Percentiles rank a stretch among this genome's conserved stretches.
These are phyloP conservation scores for Phytophthora nicotianae DNA, from an alignment of 352 stramenopile genomes.

Conservation along the genomic window DNA sequence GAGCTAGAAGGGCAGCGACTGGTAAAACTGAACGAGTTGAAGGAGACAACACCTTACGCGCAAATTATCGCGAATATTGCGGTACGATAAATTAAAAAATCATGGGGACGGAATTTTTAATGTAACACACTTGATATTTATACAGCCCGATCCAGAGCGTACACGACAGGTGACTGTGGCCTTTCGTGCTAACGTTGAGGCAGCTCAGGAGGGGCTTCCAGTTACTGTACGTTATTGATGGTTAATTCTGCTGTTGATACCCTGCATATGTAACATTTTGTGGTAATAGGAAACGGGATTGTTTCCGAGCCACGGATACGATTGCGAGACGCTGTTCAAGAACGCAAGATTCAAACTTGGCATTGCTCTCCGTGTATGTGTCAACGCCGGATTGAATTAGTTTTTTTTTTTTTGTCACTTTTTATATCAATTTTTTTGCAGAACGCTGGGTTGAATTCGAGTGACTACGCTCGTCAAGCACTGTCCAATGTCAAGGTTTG, in stretches of 20 bases:
- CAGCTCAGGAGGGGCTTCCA: constrained; percentile 56
- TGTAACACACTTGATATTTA: constrained; percentile 1
- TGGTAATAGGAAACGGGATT: constrained; percentile 65
- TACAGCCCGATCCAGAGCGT: constrained; percentile 65
- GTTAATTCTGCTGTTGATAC: too few relatives aligned
- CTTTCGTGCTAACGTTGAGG: constrained; percentile 71
- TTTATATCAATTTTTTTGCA: constrained; percentile 18
- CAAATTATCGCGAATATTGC: constrained; percentile 62
- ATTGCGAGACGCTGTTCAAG: constrained; percentile 79
- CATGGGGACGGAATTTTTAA: not conserved
- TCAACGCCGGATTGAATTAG: not conserved
- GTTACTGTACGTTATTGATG: constrained; percentile 43
- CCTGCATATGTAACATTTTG: not conserved
- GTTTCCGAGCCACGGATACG: constrained; percentile 77
- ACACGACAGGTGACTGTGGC: constrained; percentile 72
- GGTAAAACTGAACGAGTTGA: constrained; percentile 61
- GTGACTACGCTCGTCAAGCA: constrained; percentile 69
- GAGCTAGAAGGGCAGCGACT: constrained; percentile 41
- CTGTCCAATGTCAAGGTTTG: constrained; percentile 71
- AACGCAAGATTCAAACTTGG: constrained; percentile 84
- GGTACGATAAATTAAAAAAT: constrained; percentile 24
- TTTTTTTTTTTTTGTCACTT: too few relatives aligned
- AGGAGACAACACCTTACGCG: constrained; percentile 72
- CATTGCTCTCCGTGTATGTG: constrained; percentile 61
- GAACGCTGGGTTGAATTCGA: constrained; percentile 70